Evolutionary conservation across 2,329 filamentous ascomycete species (phyloP).

Genomic region (Ophiostoma ulmi): DNA sequence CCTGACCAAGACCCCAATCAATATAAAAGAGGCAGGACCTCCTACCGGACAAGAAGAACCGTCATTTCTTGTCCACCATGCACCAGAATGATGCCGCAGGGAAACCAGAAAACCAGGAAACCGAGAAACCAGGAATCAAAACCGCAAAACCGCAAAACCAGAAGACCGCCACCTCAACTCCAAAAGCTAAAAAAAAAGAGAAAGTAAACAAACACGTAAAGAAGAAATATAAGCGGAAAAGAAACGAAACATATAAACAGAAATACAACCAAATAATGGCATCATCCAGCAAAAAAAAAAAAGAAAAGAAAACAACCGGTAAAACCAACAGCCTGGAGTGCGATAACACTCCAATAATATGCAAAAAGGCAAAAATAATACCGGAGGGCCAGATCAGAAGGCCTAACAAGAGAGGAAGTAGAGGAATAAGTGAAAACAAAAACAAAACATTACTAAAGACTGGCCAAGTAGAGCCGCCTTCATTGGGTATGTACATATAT

Average conservation of each 20-base stretch:
- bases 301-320: no score
- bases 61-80: background rate
- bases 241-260: background rate
- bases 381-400: background rate
- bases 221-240: background rate
- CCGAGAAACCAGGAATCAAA: background rate
- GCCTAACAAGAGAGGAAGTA: background rate
- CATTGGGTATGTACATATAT: slow-evolving; percentile 19
- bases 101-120: slow-evolving; percentile 14
- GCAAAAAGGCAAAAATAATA: slow-evolving; percentile 12
- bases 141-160: background rate
- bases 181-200: slow-evolving; percentile 8
- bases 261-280: slow-evolving; percentile 11
- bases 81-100: slow-evolving; percentile 1
- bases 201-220: background rate
- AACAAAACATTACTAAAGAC: background rate
- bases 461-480: background rate
- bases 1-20: slow-evolving; percentile 3
- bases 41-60: slow-evolving; percentile 7
- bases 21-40: background rate
- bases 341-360: slow-evolving; percentile 2
- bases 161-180: slow-evolving; percentile 13
- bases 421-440: background rate
- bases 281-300: background rate
- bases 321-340: slow-evolving; percentile 13